phyloP scores from a whole-genome alignment of 208 protist species.

The Naegleria lovaniensis region DNA sequence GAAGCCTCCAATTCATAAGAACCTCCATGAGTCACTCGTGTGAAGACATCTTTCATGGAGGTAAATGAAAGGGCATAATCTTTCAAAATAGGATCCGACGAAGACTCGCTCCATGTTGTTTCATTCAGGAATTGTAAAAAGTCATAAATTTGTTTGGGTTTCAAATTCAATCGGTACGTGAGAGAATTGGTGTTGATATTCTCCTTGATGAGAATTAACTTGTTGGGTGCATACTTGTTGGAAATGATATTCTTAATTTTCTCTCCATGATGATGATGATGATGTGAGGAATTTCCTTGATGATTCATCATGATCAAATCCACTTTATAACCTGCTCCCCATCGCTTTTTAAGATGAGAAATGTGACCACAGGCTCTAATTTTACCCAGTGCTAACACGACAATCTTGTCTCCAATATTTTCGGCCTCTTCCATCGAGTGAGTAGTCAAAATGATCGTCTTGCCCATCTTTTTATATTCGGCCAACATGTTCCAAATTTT shows the following conservation, averaged over 20 bases:
- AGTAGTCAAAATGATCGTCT: constrained; percentile 54
- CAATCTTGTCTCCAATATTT: constrained; percentile 50
- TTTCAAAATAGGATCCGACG: not conserved
- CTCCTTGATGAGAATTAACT: not conserved
- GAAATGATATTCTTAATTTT: not conserved
- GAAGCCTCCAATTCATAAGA: not conserved
- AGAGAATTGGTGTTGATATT: not conserved
- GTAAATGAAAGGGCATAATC: not conserved
- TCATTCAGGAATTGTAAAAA: not conserved
- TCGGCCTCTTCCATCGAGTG: constrained; percentile 64
- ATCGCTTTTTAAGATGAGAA: constrained; percentile 39
- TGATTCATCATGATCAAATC: not conserved
- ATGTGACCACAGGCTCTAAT: constrained; percentile 37
- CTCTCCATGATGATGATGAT: not conserved
- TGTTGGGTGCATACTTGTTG: not conserved
- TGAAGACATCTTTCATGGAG: not conserved
- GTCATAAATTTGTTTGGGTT: not conserved
- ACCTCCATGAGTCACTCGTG: not conserved
- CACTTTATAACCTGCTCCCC: constrained; percentile 43
- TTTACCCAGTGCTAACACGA: constrained; percentile 43
- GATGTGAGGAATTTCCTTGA: not conserved
- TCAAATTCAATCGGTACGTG: not conserved
- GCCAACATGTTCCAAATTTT: constrained; percentile 40
- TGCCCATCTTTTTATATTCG: not conserved
- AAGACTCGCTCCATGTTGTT: not conserved